These are phyloP conservation scores for Huntiella decipiens DNA, from an alignment of 2,329 filamentous ascomycete species.

Conservation along the genomic window DNA sequence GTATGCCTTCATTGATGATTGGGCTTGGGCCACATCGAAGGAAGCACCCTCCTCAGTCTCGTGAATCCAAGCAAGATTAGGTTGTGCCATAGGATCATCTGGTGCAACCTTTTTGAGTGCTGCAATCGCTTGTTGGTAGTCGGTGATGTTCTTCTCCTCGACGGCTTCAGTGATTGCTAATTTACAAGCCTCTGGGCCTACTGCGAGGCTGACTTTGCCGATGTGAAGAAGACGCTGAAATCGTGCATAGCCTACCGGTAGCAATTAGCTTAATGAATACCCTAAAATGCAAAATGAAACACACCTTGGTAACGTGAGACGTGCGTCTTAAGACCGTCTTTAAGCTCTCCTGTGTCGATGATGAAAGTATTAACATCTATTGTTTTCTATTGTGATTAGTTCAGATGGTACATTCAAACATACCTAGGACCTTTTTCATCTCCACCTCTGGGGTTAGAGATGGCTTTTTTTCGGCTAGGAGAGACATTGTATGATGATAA, in stretches of 20 bases:
- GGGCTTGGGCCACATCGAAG: too few relatives aligned
- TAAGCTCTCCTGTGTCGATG: constrained; percentile 45
- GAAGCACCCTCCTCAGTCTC: too few relatives aligned
- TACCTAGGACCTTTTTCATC: too few relatives aligned
- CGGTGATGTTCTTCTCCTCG: constrained; percentile 48
- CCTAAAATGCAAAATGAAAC: constrained; percentile 11
- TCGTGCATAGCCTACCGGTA: constrained; percentile 49
- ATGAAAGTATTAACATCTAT: not conserved
- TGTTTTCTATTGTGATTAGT: too few relatives aligned
- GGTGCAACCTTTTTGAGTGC: constrained; percentile 45
- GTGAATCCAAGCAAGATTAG: not conserved
- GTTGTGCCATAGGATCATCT: constrained; percentile 31
- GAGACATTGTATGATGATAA: too few relatives aligned
- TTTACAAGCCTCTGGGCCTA: constrained; percentile 65
- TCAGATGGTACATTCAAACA: too few relatives aligned
- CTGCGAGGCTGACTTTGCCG: constrained; percentile 54
- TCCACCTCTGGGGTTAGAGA: too few relatives aligned
- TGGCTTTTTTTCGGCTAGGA: too few relatives aligned
- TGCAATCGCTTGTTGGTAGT: constrained; percentile 52
- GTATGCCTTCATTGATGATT: constrained; percentile 4
- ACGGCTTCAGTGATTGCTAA: constrained; percentile 61
- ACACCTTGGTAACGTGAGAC: constrained; percentile 73
- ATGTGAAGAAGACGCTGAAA: constrained; percentile 69
- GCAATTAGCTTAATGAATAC: not conserved
- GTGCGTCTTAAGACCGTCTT: constrained; percentile 81